Evolutionary conservation across 176 grass and related monocot species (phyloP), one percentile per base, ranked within the genome.

Genomic region (Carex scoparia): DNA sequence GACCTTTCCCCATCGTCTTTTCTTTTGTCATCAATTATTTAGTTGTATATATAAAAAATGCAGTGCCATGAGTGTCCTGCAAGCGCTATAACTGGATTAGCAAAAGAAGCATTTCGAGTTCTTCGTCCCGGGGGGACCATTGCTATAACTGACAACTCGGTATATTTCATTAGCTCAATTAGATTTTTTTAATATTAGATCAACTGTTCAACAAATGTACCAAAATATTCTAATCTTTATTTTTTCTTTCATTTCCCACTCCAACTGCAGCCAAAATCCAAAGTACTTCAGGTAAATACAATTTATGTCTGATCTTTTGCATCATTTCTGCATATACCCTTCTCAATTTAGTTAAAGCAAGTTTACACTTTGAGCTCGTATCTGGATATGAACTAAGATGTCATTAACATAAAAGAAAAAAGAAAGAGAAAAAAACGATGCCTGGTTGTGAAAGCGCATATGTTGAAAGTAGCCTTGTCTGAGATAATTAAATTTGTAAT

Each of bases 31-130:
- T 80, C 8, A 64, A 48, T 51, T 61, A 0, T 68, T 69, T 54
- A 4, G 19, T 16, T 80, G 53, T 70, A 23, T 57, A 32, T 76
- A 53, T n/a, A n/a, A 66, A 73, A 87, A 13, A 4, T 83, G 87
- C 75, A 97, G 94, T 87, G 88, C 63, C 94, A 97, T 73, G 94
- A 97, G 87, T 97, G 94, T 59, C 94, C 92, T 68, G 92, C 88
- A 81, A 81, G 77, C 84, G 92, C 88, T 53, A 94, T 84, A 69
- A 87, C 60, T 12, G 88, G 87, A 85, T 81, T 97, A 71, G 83
- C 81, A 28, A 93, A 93, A 71, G 94, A 97, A 87, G 79, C 88
- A 61, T 97, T 97, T 81, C 61, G 88, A 42, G 46, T 94, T 10
- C 91, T 93, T 59, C 86, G 88, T 5, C 90, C 94, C 7, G 90